These are phyloP conservation scores for Axilococcus clingmanii DNA, from an alignment of 139 green algal species.

Conservation along the genomic window DNA sequence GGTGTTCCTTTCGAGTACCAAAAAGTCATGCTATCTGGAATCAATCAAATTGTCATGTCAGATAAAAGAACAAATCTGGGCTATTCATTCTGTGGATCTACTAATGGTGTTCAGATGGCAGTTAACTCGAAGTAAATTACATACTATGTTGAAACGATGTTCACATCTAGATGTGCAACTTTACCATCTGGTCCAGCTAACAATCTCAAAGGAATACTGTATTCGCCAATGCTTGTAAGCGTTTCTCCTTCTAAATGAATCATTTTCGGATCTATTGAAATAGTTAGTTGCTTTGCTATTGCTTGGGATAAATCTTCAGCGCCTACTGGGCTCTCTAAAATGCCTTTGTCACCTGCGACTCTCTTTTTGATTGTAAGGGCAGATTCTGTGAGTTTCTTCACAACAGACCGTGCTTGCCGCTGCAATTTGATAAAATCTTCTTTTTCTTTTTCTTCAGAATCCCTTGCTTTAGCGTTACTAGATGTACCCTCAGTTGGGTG, in stretches of 20 bases:
- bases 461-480: no score
- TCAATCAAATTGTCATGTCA: slow-evolving; percentile 44
- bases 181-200: slow-evolving; percentile 7
- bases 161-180: slow-evolving; percentile 10
- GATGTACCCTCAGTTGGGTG: no score
- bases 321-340: slow-evolving; percentile 1
- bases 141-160: slow-evolving; percentile 11
- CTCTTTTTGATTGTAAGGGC: neutral
- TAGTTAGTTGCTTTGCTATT: slow-evolving; percentile 23
- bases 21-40: slow-evolving; percentile 47
- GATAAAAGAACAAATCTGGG: slow-evolving; percentile 48
- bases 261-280: slow-evolving; percentile 18
- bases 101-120: slow-evolving; percentile 26
- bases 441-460: neutral
- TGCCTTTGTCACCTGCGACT: neutral
- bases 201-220: slow-evolving; percentile 23
- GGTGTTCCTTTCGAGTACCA: slow-evolving; percentile 39
- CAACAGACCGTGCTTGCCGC: neutral
- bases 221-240: slow-evolving; percentile 17
- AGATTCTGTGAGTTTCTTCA: slow-evolving; percentile 4
- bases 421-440: neutral
- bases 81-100: slow-evolving; percentile 19
- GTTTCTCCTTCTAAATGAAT: slow-evolving; percentile 16
- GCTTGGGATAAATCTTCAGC: slow-evolving; percentile 19
- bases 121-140: neutral